Base-by-base conservation (phyloP, 176 grass and related monocot genomes). In the Avena insularis region DNA sequence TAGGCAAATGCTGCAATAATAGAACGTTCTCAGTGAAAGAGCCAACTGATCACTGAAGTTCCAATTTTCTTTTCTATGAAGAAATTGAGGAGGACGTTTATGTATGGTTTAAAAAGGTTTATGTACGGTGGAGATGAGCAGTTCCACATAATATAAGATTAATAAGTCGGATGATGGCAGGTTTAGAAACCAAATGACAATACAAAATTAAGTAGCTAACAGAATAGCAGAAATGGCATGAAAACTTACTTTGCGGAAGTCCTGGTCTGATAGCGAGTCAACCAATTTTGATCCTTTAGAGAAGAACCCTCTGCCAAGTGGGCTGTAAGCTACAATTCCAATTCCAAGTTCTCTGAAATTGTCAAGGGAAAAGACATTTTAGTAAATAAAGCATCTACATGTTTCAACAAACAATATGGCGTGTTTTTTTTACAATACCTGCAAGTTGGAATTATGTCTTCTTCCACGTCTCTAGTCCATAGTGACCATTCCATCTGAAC, bases 401-500 rank as follows among this genome's bases (percentile, higher is more conserved):
- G 8, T 66, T 33, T 31, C 5, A 66, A 35, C 31, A 33, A 66
- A 66, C 13, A 6, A 66, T 13, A 66, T 33, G 13, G 14, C 4
- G 0, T 16, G 63, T 27, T 33, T 33, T 33, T 46, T 89, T 31
- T 20, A 54, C 14, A 71, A 17, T 73, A 95, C 90, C 88, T 86
- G 88, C 93, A 95, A 12, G 83, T 74, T 1, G 93, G 91, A 11
- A 93, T 71, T 10, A 95, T 88, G 2, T 93, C 89, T 8, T 82
- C 17, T 69, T 95, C 91, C 8, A 84, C 85, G 8, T 95, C 91
- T 14, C 93, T 87, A 27, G 86, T 83, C 93, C 91, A 95, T 12
- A 95, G 23, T 38, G 93, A 92, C 87, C 90, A 95, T 59, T 95
- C 93, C 3, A 92, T 54, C 29, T 95, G 88, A 19, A 93, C 75